phyloP scores from a whole-genome alignment of 2,329 filamentous ascomycete species.

The Aspergillus ruber region DNA sequence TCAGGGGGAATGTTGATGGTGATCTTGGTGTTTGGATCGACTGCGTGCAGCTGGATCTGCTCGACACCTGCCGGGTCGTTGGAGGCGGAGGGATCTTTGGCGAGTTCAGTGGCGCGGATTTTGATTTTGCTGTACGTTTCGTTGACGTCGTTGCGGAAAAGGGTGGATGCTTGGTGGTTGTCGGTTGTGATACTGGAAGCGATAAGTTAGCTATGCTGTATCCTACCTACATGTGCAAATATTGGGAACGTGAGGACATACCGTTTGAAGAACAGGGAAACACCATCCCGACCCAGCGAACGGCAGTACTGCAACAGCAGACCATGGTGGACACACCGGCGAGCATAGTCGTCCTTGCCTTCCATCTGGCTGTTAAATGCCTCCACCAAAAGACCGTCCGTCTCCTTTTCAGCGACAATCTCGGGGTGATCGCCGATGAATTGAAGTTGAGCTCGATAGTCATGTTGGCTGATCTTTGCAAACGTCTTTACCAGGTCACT shows the following conservation, averaged over 20 bases:
- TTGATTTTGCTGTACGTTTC: slow-evolving; percentile 79
- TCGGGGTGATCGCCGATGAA: slow-evolving; percentile 75
- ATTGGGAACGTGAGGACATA: slow-evolving; percentile 19
- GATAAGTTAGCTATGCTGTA: slow-evolving; percentile 7
- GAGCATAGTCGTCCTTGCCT: slow-evolving; percentile 66
- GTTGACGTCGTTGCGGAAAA: slow-evolving; percentile 90
- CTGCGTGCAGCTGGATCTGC: slow-evolving; percentile 95
- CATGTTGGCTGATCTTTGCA: slow-evolving; percentile 65
- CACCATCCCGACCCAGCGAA: slow-evolving; percentile 78
- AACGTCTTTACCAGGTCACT: slow-evolving; percentile 75
- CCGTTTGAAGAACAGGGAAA: slow-evolving; percentile 91
- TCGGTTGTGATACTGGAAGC: slow-evolving; percentile 64
- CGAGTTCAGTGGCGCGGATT: slow-evolving; percentile 67
- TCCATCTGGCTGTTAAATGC: slow-evolving; percentile 85
- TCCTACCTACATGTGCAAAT: neutral
- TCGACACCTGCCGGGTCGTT: slow-evolving; percentile 63
- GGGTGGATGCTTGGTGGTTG: slow-evolving; percentile 80
- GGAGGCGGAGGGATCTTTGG: slow-evolving; percentile 50
- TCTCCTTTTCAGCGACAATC: slow-evolving; percentile 77
- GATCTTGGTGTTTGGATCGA: slow-evolving; percentile 87
- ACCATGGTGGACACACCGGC: slow-evolving; percentile 88
- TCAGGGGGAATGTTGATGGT: slow-evolving; percentile 73
- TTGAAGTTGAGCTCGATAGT: slow-evolving; percentile 66
- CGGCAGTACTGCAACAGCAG: slow-evolving; percentile 92
- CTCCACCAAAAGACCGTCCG: slow-evolving; percentile 82